phyloP scores from a whole-genome alignment of 2,329 filamentous ascomycete genomes.

The Ophiostoma himal-ulmi region DNA sequence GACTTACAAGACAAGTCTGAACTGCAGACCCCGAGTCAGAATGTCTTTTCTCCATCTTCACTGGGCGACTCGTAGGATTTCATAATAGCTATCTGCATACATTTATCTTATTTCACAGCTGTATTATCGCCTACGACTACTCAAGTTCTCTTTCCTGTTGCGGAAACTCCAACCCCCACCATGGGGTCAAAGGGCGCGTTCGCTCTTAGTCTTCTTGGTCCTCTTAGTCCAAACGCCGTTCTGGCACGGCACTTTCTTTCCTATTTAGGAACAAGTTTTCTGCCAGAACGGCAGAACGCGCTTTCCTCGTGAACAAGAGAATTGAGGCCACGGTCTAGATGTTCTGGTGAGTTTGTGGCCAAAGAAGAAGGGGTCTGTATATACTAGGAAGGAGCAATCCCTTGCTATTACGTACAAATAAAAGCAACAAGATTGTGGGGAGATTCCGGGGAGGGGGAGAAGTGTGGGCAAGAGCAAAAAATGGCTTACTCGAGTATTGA shows the following conservation, averaged over 20 bases:
- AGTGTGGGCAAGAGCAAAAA: not conserved
- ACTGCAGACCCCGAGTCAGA: too few species aligned
- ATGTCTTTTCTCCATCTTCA: not conserved
- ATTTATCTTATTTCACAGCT: not conserved
- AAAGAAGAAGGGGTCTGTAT: not conserved
- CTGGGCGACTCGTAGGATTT: not conserved
- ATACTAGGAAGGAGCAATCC: not conserved
- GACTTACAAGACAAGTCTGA: too few species aligned
- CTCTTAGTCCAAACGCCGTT: not conserved
- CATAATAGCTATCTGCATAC: not conserved
- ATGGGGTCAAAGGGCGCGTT: not conserved
- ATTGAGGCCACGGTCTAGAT: not conserved
- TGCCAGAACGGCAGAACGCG: not conserved
- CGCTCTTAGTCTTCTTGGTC: not conserved
- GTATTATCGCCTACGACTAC: not conserved
- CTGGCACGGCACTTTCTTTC: constrained; percentile 10
- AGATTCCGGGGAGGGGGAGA: not conserved
- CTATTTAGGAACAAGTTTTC: not conserved
- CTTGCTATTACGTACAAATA: not conserved
- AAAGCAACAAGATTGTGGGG: not conserved
- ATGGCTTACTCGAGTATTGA: not conserved
- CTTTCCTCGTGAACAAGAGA: not conserved
- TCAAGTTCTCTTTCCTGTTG: constrained; percentile 1
- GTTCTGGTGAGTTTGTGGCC: not conserved
- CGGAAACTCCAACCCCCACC: constrained; percentile 10